Evolutionary conservation across 2,329 filamentous ascomycete species (phyloP).

Genomic region (Xylaria sp.): DNA sequence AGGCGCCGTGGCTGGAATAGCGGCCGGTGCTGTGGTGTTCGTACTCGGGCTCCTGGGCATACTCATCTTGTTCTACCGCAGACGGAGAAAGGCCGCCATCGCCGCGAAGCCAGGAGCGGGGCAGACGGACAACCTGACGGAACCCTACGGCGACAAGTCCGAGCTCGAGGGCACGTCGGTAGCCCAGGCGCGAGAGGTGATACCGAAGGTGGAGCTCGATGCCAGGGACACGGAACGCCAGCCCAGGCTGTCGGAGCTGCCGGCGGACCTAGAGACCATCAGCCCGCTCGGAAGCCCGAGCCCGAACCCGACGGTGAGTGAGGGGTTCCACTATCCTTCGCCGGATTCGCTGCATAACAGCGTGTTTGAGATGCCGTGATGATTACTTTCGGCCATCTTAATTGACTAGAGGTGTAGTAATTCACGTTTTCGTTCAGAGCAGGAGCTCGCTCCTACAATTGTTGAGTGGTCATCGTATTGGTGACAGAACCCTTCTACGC

Average conservation of each 20-base stretch:
- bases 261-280: background rate
- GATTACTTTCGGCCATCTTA: background rate
- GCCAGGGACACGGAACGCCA: background rate
- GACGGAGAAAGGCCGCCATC: background rate
- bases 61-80: background rate
- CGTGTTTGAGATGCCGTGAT: constrained; percentile 6
- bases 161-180: constrained; percentile 8
- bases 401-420: background rate
- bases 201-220: constrained; percentile 15
- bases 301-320: constrained; percentile 1
- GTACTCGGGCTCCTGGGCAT: background rate
- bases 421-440: background rate
- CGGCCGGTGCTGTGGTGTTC: background rate
- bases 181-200: constrained; percentile 2
- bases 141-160: background rate
- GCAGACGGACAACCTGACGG: background rate
- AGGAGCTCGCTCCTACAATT: too few relatives aligned
- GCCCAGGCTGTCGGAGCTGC: background rate
- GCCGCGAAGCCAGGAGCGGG: background rate
- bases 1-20: constrained; percentile 2
- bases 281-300: constrained; percentile 1
- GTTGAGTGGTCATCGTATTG: too few relatives aligned
- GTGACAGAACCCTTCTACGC: too few relatives aligned
- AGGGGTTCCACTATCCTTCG: constrained; percentile 7
- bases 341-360: constrained; percentile 4